Evolutionary conservation across 2,329 filamentous ascomycete species (phyloP).

Genomic region (Colletotrichum filicis): DNA sequence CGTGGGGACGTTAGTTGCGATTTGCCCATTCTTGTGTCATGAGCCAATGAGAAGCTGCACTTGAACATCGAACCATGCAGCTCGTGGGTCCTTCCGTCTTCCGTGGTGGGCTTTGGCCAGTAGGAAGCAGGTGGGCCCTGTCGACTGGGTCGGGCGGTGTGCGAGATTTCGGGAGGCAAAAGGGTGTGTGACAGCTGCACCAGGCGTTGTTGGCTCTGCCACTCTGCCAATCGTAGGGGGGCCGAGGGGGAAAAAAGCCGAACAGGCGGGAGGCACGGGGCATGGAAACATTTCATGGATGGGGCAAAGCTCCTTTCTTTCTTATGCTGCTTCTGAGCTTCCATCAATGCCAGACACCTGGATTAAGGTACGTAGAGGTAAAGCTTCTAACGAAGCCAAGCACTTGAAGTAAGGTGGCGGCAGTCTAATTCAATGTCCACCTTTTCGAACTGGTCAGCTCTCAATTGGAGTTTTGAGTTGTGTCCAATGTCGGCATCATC

Average conservation of each 20-base stretch:
- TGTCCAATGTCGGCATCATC: not conserved
- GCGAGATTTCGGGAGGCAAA: constrained; percentile 18
- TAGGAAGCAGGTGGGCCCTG: constrained; percentile 2
- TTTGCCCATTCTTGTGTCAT: not conserved
- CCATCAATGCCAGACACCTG: not conserved
- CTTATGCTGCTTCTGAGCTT: constrained; percentile 1
- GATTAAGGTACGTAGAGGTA: constrained; percentile 6
- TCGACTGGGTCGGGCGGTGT: constrained; percentile 31
- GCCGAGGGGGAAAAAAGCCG: not conserved
- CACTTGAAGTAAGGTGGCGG: constrained; percentile 1
- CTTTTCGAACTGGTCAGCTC: not conserved
- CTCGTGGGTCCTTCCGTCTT: constrained; percentile 31
- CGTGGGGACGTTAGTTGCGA: not conserved
- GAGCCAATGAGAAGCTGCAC: constrained; percentile 20
- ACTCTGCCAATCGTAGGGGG: constrained; percentile 14
- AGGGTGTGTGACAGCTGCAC: not conserved
- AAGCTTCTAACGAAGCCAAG: not conserved
- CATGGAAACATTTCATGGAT: constrained; percentile 14
- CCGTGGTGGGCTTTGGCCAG: constrained; percentile 10
- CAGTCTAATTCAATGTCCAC: not conserved
- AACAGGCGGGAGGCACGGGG: constrained; percentile 6
- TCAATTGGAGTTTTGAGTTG: no score
- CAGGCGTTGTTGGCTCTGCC: not conserved
- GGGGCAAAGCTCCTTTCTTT: constrained; percentile 28
- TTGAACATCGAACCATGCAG: constrained; percentile 27